These are phyloP conservation scores for Wallacemonas sp. DNA, from an alignment of 208 protist species.

Conservation along the genomic window DNA sequence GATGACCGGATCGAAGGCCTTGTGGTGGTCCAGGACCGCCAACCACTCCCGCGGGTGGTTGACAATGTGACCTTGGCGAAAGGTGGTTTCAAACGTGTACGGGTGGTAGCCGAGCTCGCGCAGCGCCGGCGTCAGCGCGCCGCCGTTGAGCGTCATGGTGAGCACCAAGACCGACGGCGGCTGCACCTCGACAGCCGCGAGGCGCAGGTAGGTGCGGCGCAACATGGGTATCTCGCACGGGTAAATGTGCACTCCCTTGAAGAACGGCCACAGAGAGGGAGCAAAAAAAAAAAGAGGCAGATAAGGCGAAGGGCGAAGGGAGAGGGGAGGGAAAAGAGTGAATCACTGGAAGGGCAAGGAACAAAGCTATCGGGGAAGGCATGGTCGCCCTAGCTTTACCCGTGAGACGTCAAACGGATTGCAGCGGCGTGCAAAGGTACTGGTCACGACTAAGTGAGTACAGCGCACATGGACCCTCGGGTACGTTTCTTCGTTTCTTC, in stretches of 20 bases:
- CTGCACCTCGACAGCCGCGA: background rate
- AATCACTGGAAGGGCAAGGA: no score
- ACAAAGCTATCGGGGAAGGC: no score
- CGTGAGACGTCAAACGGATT: no score
- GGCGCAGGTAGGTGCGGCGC: background rate
- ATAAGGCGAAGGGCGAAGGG: no score
- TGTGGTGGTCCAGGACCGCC: slow-evolving; percentile 61
- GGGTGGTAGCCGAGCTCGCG: slow-evolving; percentile 68
- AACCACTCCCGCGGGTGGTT: slow-evolving; percentile 87
- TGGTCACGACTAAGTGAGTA: no score
- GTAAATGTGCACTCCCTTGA: no score
- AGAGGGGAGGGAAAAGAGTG: background rate
- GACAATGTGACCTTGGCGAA: slow-evolving; percentile 55
- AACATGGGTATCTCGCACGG: no score
- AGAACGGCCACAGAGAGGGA: background rate
- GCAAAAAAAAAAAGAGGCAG: slow-evolving; percentile 8
- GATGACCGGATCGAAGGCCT: slow-evolving; percentile 63
- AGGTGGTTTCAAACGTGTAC: slow-evolving; percentile 73
- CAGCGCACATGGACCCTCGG: no score
- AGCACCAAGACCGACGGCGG: slow-evolving; percentile 65
- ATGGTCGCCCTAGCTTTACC: no score
- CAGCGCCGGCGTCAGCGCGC: slow-evolving; percentile 61
- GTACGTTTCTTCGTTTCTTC: no score
- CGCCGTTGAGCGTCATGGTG: slow-evolving; percentile 80
- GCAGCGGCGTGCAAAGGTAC: no score